phyloP scores from a whole-genome alignment of 257 asterid species.

The Scutellaria minor region DNA sequence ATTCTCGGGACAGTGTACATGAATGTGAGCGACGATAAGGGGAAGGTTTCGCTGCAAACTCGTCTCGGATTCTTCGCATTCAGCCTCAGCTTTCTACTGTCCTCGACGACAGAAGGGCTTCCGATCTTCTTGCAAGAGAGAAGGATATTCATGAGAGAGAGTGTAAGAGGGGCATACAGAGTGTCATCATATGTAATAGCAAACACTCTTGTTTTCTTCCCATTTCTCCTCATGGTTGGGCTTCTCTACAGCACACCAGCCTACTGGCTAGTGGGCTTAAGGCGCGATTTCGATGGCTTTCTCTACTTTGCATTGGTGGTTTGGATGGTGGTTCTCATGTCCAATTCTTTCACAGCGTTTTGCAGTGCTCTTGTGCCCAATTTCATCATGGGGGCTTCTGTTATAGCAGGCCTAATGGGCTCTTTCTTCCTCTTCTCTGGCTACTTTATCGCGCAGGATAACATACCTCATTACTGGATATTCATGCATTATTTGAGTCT shows the following conservation, averaged over 20 bases:
- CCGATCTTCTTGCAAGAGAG: constrained; percentile 86
- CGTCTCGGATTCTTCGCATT: constrained; percentile 84
- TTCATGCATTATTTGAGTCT: constrained; percentile 90
- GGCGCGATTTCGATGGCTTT: constrained; percentile 60
- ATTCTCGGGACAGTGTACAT: constrained; percentile 76
- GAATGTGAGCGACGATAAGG: constrained; percentile 51
- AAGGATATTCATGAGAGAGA: constrained; percentile 69
- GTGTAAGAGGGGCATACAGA: constrained; percentile 76
- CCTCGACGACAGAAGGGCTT: constrained; percentile 80
- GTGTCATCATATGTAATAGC: constrained; percentile 78
- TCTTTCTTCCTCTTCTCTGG: constrained; percentile 91
- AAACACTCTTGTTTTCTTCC: constrained; percentile 72
- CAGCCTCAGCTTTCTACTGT: constrained; percentile 72
- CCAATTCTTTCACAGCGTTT: constrained; percentile 83
- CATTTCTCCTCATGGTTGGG: constrained; percentile 67
- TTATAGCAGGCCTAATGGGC: constrained; percentile 92
- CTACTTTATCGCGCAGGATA: constrained; percentile 63
- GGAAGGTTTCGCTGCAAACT: constrained; percentile 53
- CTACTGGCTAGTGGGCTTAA: constrained; percentile 81
- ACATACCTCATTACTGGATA: constrained; percentile 72
- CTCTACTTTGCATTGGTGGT: constrained; percentile 73
- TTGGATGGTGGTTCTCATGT: constrained; percentile 74
- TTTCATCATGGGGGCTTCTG: constrained; percentile 82
- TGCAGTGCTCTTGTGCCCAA: constrained; percentile 87
- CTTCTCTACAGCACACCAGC: constrained; percentile 66